Evolutionary conservation across 257 asterid species (phyloP).

Genomic region (Striga asiatica): DNA sequence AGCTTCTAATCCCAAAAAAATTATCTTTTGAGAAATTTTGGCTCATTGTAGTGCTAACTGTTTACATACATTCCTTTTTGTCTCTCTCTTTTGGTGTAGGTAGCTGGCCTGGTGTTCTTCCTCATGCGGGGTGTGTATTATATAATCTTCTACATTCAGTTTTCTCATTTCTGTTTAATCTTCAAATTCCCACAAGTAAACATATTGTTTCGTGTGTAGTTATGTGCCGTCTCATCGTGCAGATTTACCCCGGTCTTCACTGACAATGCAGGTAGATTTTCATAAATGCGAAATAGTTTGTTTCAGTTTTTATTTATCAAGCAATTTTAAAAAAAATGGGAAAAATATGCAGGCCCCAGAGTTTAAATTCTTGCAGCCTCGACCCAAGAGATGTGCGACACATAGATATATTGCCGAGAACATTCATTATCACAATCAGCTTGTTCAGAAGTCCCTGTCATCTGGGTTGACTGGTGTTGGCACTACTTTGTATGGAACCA

Average conservation of each 20-base stretch:
- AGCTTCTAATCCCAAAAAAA: conserved; percentile 2
- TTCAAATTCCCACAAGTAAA: not conserved
- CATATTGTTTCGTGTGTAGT: conserved; percentile 23
- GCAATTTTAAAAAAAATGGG: not conserved
- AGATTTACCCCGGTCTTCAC: conserved; percentile 22
- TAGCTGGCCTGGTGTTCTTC: conserved; percentile 35
- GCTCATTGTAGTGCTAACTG: conserved; percentile 1
- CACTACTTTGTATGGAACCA: conserved; percentile 16
- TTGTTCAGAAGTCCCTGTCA: conserved; percentile 21
- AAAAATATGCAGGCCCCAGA: conserved; percentile 35
- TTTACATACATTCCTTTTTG: conserved; percentile 23
- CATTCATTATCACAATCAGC: conserved; percentile 37
- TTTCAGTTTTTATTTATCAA: not conserved
- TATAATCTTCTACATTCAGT: not conserved
- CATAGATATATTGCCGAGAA: conserved; percentile 42
- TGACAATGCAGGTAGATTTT: conserved; percentile 27
- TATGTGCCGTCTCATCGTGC: conserved; percentile 23
- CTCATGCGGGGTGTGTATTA: conserved; percentile 35
- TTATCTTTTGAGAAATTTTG: not conserved
- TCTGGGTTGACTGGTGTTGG: conserved; percentile 24
- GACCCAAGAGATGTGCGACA: conserved; percentile 38
- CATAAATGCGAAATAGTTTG: not conserved
- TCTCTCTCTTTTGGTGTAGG: conserved; percentile 26
- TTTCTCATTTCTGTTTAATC: conserved; percentile 2
- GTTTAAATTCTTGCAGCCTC: conserved; percentile 31